Evolutionary conservation across 2,329 filamentous ascomycete genomes (phyloP).

Genomic region (Dryadomyces sulphureus): DNA sequence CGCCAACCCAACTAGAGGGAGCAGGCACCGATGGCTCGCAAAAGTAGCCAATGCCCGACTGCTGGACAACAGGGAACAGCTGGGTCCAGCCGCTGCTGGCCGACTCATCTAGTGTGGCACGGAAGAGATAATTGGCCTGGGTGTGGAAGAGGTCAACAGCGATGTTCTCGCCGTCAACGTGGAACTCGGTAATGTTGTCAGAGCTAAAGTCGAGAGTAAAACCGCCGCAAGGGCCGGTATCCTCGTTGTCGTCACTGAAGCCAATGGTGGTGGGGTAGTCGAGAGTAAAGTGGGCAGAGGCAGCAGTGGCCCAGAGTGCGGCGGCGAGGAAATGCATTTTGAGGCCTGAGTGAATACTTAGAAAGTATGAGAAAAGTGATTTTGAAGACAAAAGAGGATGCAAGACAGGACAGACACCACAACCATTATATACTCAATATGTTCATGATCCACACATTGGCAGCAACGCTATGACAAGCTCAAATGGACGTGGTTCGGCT

Average conservation of each 20-base stretch:
- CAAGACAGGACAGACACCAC: conserved; percentile 3
- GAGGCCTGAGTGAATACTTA: too few relatives aligned
- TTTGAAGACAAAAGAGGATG: neutral
- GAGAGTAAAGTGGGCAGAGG: conserved; percentile 40
- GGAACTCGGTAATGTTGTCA: conserved; percentile 31
- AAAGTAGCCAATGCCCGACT: conserved; percentile 38
- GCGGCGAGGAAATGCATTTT: conserved; percentile 6
- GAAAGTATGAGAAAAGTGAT: too few relatives aligned
- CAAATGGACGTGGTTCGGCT: too few relatives aligned
- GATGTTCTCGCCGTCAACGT: conserved; percentile 40
- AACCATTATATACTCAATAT: too few relatives aligned
- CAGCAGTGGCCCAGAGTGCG: conserved; percentile 23
- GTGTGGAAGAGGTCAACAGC: conserved; percentile 33
- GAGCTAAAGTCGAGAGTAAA: conserved; percentile 27
- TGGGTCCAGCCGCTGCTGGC: conserved; percentile 37
- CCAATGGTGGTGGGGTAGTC: conserved; percentile 31
- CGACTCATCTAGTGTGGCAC: conserved; percentile 35
- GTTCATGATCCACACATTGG: too few relatives aligned
- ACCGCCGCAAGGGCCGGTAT: conserved; percentile 38
- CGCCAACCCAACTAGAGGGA: conserved; percentile 34
- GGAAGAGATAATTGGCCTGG: conserved; percentile 40
- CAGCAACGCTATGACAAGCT: too few relatives aligned
- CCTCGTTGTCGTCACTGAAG: conserved; percentile 30
- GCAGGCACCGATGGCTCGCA: conserved; percentile 35
- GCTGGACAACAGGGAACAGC: conserved; percentile 35